Base-by-base conservation (phyloP, 83 land plant genomes). In the Thuja plicata region DNA sequence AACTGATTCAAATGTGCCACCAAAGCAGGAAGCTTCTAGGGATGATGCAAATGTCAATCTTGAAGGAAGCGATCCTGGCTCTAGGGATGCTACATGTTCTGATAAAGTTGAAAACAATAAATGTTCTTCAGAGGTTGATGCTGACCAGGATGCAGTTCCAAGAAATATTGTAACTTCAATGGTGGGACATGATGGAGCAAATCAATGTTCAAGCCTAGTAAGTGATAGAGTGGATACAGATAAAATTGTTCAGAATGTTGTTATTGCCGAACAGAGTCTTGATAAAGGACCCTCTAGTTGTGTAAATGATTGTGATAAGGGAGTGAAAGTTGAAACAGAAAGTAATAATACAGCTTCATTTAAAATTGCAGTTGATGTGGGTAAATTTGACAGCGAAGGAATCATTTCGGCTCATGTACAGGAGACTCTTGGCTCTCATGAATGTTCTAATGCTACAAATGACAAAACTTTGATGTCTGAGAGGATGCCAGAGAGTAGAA, bases 1-100 rank as follows among this genome's bases (percentile, higher is more conserved):
- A 50, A 89, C 70, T 81, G 91, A 90, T 55, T 78, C 88, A 13
- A 85, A 71, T 52, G 76, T 0, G 2, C 43, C 41, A 41, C 85
- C 83, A 24, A 73, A 38, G 16, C 70, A 74, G 38, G 79, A 74
- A 10, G 27, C 43, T 87, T 46, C 84, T 87, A 86, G 71, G 38
- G 71, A 86, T 57, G 71, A 19, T 57, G 24, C 87, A 55, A 32
- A 54, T 17, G 35, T 17, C 87, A 55, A 54, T 32, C 8, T n/a
- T 35, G 87, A 55, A 86, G 87, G 41, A 37, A 85, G 54, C 34
- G 40, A 86, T 35, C 38, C 35, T 54, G 43, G 41, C 11, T 32
- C 27, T 57, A 86, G 54, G 62, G 71, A 35, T 35, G 87, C 24
- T 86, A 55, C 54, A 87, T 30, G 45, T 54, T 27, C 71, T 86